Conservation (phyloP, 495 filamentous ascomycete genomes). For the Tuber magnatum region DNA sequence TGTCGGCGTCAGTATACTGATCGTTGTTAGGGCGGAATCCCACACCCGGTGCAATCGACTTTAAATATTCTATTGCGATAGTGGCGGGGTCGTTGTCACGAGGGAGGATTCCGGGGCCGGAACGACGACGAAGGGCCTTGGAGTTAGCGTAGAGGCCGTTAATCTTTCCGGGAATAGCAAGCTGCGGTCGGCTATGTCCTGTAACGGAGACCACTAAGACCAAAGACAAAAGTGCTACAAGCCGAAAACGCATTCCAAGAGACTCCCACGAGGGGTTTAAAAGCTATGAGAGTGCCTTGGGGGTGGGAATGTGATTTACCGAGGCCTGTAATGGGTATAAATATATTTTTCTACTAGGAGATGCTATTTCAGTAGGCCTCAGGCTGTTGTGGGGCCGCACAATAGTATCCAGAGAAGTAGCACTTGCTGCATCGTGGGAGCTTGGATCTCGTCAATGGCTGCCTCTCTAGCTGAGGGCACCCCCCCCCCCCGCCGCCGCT, state of each 20-base stretch:
- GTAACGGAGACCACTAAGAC: conserved; percentile 16
- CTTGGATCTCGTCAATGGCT: too few species aligned
- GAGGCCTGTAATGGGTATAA: too few species aligned
- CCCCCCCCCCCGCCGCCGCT: too few species aligned
- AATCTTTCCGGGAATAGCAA: conserved; percentile 13
- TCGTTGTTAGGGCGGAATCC: conserved; percentile 45
- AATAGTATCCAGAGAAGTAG: too few species aligned
- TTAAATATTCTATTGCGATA: conserved; percentile 36
- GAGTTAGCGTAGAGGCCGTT: conserved; percentile 15
- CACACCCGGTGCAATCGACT: conserved; percentile 30
- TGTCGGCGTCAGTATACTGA: conserved; percentile 45
- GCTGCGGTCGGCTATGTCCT: conserved; percentile 10
- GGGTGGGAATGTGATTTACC: too few species aligned
- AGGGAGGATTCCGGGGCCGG: not conserved
- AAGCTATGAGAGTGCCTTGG: not conserved
- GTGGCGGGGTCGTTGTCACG: conserved; percentile 9
- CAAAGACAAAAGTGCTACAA: conserved; percentile 18
- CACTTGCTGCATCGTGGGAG: too few species aligned
- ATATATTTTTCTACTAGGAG: too few species aligned
- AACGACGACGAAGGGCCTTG: conserved; percentile 10
- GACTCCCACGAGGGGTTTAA: not conserved
- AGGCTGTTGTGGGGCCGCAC: too few species aligned
- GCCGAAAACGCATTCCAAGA: conserved; percentile 24
- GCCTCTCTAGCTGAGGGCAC: too few species aligned
- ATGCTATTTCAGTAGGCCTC: too few species aligned